Base-by-base conservation (phyloP, 306 rosid species). In the Casuarina cunninghamiana region DNA sequence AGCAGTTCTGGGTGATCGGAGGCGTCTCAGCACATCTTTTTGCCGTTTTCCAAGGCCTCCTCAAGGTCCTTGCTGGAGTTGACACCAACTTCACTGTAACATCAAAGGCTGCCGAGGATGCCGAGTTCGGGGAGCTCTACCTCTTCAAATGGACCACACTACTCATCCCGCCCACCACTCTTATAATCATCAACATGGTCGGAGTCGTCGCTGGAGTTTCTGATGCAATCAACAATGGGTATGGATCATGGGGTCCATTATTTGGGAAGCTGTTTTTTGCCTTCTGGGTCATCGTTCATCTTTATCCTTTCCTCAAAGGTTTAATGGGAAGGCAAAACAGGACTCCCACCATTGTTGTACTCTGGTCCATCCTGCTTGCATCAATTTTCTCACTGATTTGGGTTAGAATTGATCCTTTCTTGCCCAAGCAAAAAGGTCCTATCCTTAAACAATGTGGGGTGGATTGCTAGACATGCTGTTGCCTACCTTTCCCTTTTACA, bases 141-240 rank as follows among this genome's bases (percentile, higher is more conserved):
- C 90, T 86, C 80, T 95, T 87, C 89, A 95, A 91, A 78, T 95
- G 99, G 99, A 93, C 97, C 1, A 81, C 90, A 5, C 91, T 95
- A 58, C 96, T 95, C 60, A 93, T 95, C 86, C 97, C 97, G 43
- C 99, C 99, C 65, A 91, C 98, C 10, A 88, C 91, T 65, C 91
- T 95, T 10, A 88, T 93, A 49, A 88, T 95, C 84, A 54, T 95
- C 83, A 95, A 95, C 79, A 86, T 93, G 91, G 96, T 93, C 38
- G 99, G 94, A 82, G 89, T 93, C 54, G 97, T 95, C 39, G 97
- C 97, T n/a, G 99, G 99, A 78, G 55, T 95, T 81, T 95, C 99
- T 44, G 94, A 90, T 79, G 97, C 99, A 68, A 84, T 93, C 21
- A 89, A 89, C 90, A 95, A 86, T 79, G 99, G 99, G 72, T 95